A percentile compares a stretch with the other conserved stretches of the same genome.
These are phyloP conservation scores for Hypoxylon sp. DNA, from an alignment of 2,329 filamentous ascomycete species.

Conservation along the genomic window DNA sequence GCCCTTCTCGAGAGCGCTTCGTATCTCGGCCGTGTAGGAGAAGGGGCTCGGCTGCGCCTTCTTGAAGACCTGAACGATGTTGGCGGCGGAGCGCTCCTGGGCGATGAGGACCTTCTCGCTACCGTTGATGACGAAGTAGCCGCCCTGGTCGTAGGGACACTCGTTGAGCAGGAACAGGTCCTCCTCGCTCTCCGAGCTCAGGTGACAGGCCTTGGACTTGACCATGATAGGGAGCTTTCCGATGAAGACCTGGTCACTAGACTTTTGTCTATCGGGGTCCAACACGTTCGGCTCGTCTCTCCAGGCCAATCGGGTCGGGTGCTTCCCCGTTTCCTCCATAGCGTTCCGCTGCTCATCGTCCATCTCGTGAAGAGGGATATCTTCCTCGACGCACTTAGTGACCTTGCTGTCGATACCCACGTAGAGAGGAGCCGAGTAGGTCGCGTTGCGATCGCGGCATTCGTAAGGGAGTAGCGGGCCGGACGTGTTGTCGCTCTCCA, in stretches of 20 bases:
- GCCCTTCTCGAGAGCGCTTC: slow-evolving; percentile 95
- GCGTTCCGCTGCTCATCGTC: slow-evolving; percentile 69
- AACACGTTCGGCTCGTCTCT: slow-evolving; percentile 65
- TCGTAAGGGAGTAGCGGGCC: slow-evolving; percentile 91
- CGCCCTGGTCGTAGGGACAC: slow-evolving; percentile 97
- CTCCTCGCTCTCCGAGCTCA: slow-evolving; percentile 83
- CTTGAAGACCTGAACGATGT: slow-evolving; percentile 99
- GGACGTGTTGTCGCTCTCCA: slow-evolving; percentile 89
- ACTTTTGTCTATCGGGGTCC: slow-evolving; percentile 65
- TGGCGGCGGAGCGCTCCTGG: slow-evolving; percentile 95
- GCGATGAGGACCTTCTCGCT: slow-evolving; percentile 98
- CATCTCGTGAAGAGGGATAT: slow-evolving; percentile 70
- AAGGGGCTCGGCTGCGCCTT: slow-evolving; percentile 93
- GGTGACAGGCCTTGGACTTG: slow-evolving; percentile 93
- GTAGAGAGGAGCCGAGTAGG: slow-evolving; percentile 91
- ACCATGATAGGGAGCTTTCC: slow-evolving; percentile 98
- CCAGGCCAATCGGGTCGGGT: slow-evolving; percentile 66
- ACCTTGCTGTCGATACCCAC: slow-evolving; percentile 87
- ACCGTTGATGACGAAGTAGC: slow-evolving; percentile 99
- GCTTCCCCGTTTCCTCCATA: slow-evolving; percentile 61
- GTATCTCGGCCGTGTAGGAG: slow-evolving; percentile 93
- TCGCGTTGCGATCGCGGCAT: slow-evolving; percentile 92
- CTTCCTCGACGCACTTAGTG: slow-evolving; percentile 80
- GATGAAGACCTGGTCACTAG: slow-evolving; percentile 79
- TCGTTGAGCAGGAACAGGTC: slow-evolving; percentile 92